These are phyloP conservation scores for Aspergillus bertholletiae DNA, from an alignment of 495 filamentous ascomycete genomes.

Conservation along the genomic window DNA sequence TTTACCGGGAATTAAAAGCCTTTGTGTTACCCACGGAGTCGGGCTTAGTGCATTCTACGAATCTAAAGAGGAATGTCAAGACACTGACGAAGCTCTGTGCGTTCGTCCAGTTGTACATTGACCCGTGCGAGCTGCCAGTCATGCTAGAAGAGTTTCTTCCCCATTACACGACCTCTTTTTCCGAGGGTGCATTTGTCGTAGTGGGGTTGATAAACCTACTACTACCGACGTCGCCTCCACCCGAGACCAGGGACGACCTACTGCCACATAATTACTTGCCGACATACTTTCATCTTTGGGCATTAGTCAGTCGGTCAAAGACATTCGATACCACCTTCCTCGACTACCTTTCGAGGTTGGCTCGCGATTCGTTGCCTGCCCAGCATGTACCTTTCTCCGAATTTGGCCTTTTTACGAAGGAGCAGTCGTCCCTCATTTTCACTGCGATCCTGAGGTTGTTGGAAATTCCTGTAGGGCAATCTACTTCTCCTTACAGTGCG, in stretches of 20 bases:
- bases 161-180: slow-evolving; percentile 91
- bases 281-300: slow-evolving; percentile 95
- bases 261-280: slow-evolving; percentile 83
- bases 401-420: slow-evolving; percentile 85
- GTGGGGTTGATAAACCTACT: slow-evolving; percentile 80
- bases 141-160: slow-evolving; percentile 95
- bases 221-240: slow-evolving; percentile 78
- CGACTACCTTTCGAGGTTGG: slow-evolving; percentile 82
- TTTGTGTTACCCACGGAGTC: slow-evolving; percentile 83
- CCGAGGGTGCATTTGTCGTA: slow-evolving; percentile 85
- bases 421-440: slow-evolving; percentile 90
- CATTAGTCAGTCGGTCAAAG: slow-evolving; percentile 84
- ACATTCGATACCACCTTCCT: slow-evolving; percentile 82
- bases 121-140: slow-evolving; percentile 75
- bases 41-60: slow-evolving; percentile 59
- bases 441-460: slow-evolving; percentile 84
- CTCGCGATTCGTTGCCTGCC: slow-evolving; percentile 74
- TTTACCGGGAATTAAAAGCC: slow-evolving; percentile 87
- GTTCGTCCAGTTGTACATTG: slow-evolving; percentile 87
- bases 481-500: slow-evolving; percentile 82
- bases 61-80: slow-evolving; percentile 63
- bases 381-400: slow-evolving; percentile 76
- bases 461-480: slow-evolving; percentile 96
- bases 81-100: slow-evolving; percentile 83
- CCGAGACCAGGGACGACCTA: slow-evolving; percentile 63